Conservation (phyloP, 1,284 basidiomycete genomes). For the Trichosporon faecale region DNA sequence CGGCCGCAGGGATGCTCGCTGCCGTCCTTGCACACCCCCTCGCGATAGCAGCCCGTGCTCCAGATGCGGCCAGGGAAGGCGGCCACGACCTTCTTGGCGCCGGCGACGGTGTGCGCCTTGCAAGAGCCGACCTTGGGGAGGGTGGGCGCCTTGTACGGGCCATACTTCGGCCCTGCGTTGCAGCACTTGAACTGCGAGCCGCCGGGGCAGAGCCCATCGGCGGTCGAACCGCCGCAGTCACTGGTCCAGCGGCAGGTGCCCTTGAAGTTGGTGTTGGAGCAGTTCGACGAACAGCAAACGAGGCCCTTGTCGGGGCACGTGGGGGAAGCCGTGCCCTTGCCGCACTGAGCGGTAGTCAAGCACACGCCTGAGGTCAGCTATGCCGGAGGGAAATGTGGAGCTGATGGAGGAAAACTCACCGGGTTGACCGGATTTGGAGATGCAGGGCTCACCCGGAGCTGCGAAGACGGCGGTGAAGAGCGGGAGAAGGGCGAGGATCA, state of each 20-base stretch:
- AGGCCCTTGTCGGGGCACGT: neutral
- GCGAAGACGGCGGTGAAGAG: neutral
- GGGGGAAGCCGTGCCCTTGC: neutral
- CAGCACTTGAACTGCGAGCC: conserved; percentile 8
- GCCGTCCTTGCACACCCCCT: neutral
- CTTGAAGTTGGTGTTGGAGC: neutral
- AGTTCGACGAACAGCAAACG: conserved; percentile 3
- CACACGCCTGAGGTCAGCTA: conserved; percentile 11
- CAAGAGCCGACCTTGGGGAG: neutral
- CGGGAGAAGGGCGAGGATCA: neutral
- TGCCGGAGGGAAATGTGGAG: neutral
- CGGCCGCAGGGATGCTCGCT: neutral
- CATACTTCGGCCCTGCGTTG: neutral
- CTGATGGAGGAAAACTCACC: neutral
- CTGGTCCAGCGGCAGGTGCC: conserved; percentile 8
- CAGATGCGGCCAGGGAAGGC: conserved; percentile 8
- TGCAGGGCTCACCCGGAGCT: neutral
- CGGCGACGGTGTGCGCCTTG: neutral
- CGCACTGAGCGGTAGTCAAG: neutral
- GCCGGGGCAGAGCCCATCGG: neutral
- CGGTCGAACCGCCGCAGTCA: neutral
- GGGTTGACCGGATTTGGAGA: neutral
- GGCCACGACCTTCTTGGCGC: neutral
- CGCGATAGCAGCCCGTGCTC: neutral
- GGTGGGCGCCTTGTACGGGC: neutral